phyloP scores from a whole-genome alignment of 495 filamentous ascomycete species.

The Pseudotulostoma volvatum region DNA sequence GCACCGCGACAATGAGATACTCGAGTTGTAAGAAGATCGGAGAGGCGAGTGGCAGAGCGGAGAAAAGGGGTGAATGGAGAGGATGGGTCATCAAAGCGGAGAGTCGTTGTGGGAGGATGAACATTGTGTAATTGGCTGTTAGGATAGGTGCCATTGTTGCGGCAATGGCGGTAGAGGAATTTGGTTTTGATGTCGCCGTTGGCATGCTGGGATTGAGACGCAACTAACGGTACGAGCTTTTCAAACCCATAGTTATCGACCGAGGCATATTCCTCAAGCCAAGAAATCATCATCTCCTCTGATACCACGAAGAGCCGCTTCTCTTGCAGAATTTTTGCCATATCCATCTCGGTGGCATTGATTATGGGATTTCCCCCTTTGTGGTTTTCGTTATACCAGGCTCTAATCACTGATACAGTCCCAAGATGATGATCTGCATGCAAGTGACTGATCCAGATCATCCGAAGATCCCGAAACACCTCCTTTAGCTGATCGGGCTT shows the following conservation, averaged over 20 bases:
- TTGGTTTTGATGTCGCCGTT: constrained; percentile 5
- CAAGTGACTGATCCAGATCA: constrained; percentile 86
- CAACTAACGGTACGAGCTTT: constrained; percentile 34
- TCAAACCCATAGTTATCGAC: constrained; percentile 66
- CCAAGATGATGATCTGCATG: constrained; percentile 97
- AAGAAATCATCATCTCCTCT: constrained; percentile 47
- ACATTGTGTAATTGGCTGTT: constrained; percentile 3
- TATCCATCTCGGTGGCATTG: constrained; percentile 11
- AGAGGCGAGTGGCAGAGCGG: constrained; percentile 25
- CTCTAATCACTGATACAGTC: constrained; percentile 56
- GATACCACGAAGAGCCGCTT: constrained; percentile 44
- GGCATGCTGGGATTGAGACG: constrained; percentile 6
- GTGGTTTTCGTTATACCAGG: constrained; percentile 48
- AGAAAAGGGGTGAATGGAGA: constrained; percentile 20
- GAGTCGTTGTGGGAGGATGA: constrained; percentile 6
- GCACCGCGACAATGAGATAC: constrained; percentile 72
- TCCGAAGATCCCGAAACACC: constrained; percentile 58
- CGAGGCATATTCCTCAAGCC: constrained; percentile 58
- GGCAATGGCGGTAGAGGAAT: constrained; percentile 14
- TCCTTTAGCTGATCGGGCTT: constrained; percentile 42
- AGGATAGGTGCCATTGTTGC: constrained; percentile 14
- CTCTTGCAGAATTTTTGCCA: constrained; percentile 22
- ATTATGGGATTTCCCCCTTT: constrained; percentile 5
- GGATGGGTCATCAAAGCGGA: constrained; percentile 14
- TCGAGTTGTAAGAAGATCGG: constrained; percentile 30